Percentiles rank a stretch among this genome's conserved stretches.
These are phyloP conservation scores for Curvularia sp. DNA, from an alignment of 2,329 filamentous ascomycete species.

Conservation along the genomic window DNA sequence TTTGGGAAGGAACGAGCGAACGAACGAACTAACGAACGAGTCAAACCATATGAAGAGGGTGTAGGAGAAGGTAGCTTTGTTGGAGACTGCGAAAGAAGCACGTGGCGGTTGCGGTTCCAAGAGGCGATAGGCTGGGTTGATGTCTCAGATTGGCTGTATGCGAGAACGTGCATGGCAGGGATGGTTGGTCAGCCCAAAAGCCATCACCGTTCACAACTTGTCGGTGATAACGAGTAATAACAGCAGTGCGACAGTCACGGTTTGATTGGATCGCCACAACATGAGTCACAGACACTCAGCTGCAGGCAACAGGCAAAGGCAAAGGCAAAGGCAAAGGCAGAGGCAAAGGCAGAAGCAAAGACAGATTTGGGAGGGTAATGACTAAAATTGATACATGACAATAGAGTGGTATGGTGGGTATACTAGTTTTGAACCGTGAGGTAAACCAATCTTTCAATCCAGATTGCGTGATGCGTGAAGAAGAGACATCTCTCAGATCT, in stretches of 20 bases:
- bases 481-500: slow-evolving; percentile 31
- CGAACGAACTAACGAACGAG: neutral
- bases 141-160: slow-evolving; percentile 42
- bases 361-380: neutral
- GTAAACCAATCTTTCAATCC: slow-evolving; percentile 27
- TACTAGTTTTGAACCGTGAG: slow-evolving; percentile 43
- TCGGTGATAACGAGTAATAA: neutral
- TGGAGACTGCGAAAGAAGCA: slow-evolving; percentile 16
- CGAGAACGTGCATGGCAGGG: slow-evolving; percentile 30
- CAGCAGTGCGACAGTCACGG: slow-evolving; percentile 8
- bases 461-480: slow-evolving; percentile 19
- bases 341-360: neutral
- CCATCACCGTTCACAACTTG: slow-evolving; percentile 13
- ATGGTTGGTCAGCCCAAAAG: slow-evolving; percentile 14
- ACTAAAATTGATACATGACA: slow-evolving; percentile 27
- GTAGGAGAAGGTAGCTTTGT: slow-evolving; percentile 13
- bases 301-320: neutral
- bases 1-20: neutral
- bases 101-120: slow-evolving; percentile 23
- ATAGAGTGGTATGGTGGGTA: slow-evolving; percentile 33
- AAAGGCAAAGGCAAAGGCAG: too few relatives aligned
- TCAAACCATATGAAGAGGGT: neutral
- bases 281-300: slow-evolving; percentile 5
- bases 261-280: slow-evolving; percentile 2
- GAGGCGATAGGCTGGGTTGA: slow-evolving; percentile 18